Conservation (phyloP, 106 monocot species). For the Agapanthus africanus region DNA sequence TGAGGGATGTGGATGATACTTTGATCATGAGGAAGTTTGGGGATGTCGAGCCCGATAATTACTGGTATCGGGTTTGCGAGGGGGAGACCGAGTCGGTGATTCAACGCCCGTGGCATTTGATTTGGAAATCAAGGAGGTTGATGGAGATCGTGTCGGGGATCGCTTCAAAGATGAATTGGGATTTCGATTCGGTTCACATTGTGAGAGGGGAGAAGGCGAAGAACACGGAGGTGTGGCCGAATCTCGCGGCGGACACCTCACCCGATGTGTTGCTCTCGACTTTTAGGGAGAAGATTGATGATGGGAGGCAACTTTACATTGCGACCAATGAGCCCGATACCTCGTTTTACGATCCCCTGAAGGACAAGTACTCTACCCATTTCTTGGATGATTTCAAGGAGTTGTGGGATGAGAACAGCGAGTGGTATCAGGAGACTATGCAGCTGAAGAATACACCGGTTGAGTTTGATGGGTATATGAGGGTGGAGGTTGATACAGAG, state of each 20-base stretch:
- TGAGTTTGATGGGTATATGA: constrained; percentile 94
- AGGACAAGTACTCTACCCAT: constrained; percentile 59
- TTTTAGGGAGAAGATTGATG: constrained; percentile 55
- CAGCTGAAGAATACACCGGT: constrained; percentile 61
- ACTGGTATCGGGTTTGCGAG: constrained; percentile 93
- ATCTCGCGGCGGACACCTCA: constrained; percentile 51
- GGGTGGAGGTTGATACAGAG: constrained; percentile 55
- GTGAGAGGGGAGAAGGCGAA: constrained; percentile 69
- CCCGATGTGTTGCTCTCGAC: constrained; percentile 46
- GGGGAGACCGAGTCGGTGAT: constrained; percentile 75
- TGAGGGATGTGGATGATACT: constrained; percentile 41
- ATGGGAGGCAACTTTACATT: constrained; percentile 70
- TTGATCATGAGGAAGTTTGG: constrained; percentile 91
- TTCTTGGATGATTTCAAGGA: constrained; percentile 80
- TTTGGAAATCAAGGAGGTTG: constrained; percentile 70
- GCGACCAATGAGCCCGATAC: constrained; percentile 54
- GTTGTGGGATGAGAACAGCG: constrained; percentile 73
- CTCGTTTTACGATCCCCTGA: constrained; percentile 59
- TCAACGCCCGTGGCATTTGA: constrained; percentile 60
- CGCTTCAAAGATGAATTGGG: constrained; percentile 69
- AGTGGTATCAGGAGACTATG: constrained; percentile 77
- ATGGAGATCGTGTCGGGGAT: constrained; percentile 75
- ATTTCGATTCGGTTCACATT: constrained; percentile 76
- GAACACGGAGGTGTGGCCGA: constrained; percentile 56
- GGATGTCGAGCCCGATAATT: constrained; percentile 82